Conservation (phyloP, 805 yeast species). For the Candida anglica region DNA sequence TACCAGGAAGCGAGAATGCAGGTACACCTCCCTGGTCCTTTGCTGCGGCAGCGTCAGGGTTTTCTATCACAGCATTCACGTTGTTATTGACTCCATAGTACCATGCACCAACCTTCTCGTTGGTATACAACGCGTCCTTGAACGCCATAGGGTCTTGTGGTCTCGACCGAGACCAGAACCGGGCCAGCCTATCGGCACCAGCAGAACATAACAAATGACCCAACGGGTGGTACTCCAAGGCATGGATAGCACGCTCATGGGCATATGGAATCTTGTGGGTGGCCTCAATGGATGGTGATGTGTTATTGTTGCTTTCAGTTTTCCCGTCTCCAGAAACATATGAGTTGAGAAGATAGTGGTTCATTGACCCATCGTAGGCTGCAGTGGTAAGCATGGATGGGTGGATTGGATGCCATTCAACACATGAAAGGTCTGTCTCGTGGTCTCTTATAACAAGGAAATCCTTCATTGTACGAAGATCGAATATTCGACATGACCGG, state of each 20-base stretch:
- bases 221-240: slow-evolving; percentile 87
- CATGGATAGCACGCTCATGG: slow-evolving; percentile 89
- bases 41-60: slow-evolving; percentile 11
- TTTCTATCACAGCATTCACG: slow-evolving; percentile 37
- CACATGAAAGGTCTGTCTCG: slow-evolving; percentile 78
- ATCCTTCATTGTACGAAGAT: slow-evolving; percentile 80
- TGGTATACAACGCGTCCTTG: slow-evolving; percentile 76
- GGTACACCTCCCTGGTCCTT: background rate
- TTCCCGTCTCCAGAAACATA: slow-evolving; percentile 37
- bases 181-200: slow-evolving; percentile 85
- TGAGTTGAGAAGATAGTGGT: slow-evolving; percentile 65
- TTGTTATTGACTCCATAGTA: slow-evolving; percentile 44
- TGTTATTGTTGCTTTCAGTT: slow-evolving; percentile 9
- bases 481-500: slow-evolving; percentile 82
- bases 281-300: slow-evolving; percentile 25
- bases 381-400: slow-evolving; percentile 78
- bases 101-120: slow-evolving; percentile 46
- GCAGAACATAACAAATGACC: slow-evolving; percentile 92
- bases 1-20: slow-evolving; percentile 3
- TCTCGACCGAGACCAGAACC: slow-evolving; percentile 92
- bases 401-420: slow-evolving; percentile 93
- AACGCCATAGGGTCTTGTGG: slow-evolving; percentile 84
- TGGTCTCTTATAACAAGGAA: slow-evolving; percentile 68
- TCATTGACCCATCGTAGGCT: slow-evolving; percentile 83
- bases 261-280: slow-evolving; percentile 79